These are phyloP conservation scores for Mucor circinelloides DNA, from an alignment of 371 early-diverging fungal species.

Conservation along the genomic window DNA sequence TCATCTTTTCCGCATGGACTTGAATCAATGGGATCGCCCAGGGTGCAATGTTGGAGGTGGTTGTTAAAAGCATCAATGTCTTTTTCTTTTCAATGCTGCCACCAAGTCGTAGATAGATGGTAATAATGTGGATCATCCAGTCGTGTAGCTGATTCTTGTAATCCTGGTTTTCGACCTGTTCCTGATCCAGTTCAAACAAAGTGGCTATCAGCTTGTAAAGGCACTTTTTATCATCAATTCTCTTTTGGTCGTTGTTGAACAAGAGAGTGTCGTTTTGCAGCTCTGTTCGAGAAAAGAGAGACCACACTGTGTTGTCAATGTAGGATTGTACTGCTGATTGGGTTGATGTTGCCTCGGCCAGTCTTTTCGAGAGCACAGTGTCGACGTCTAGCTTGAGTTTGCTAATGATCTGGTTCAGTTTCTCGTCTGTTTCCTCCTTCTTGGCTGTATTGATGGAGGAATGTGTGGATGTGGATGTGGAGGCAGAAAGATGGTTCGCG, in stretches of 20 bases:
- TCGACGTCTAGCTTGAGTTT: conserved; percentile 33
- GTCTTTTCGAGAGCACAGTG: conserved; percentile 29
- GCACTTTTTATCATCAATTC: conserved; percentile 11
- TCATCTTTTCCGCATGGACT: conserved; percentile 16
- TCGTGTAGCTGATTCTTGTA: conserved; percentile 7
- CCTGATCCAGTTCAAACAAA: conserved; percentile 9
- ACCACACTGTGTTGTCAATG: conserved; percentile 46
- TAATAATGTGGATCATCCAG: conserved; percentile 14
- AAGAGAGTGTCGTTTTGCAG: conserved; percentile 7
- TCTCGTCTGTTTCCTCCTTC: conserved; percentile 22
- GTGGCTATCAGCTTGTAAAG: conserved; percentile 7
- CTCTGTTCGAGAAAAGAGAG: conserved; percentile 14
- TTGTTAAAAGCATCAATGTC: conserved; percentile 54
- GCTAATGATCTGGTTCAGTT: conserved; percentile 27
- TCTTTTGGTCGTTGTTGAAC: conserved; percentile 13
- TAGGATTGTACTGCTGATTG: conserved; percentile 56
- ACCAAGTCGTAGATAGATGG: conserved; percentile 12
- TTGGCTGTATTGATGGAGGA: conserved; percentile 33
- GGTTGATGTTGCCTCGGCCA: conserved; percentile 28
- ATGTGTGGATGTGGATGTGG: conserved; percentile 27
- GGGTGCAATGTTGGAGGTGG: conserved; percentile 33
- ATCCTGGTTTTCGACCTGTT: neutral
- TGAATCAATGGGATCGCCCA: conserved; percentile 68
- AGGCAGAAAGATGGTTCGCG: conserved; percentile 31
- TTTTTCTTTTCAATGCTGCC: conserved; percentile 1